phyloP scores from a whole-genome alignment of 2,329 filamentous ascomycete genomes.

The Aspergillus awamori region DNA sequence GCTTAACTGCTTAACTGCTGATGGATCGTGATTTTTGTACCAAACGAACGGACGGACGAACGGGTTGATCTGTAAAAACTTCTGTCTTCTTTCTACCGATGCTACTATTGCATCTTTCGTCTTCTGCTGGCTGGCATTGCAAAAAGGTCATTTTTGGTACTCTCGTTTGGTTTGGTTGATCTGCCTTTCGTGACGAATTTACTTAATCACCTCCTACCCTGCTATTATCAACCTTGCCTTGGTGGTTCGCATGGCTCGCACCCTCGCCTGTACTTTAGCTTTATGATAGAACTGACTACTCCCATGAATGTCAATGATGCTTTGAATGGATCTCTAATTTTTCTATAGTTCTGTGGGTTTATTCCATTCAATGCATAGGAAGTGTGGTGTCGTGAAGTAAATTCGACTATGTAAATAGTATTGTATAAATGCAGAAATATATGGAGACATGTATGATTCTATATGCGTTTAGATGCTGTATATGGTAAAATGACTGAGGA shows the following conservation, averaged over 20 bases:
- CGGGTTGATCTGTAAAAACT: too few relatives aligned
- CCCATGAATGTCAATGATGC: neutral
- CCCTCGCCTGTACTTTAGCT: slow-evolving; percentile 16
- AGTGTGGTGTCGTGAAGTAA: too few relatives aligned
- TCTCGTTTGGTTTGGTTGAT: too few relatives aligned
- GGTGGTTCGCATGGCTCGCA: neutral
- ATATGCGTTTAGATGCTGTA: neutral
- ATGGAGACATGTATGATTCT: neutral
- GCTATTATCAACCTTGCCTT: neutral
- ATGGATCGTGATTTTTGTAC: neutral
- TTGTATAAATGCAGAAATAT: neutral
- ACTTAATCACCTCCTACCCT: neutral
- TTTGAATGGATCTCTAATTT: neutral
- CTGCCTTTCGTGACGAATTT: neutral
- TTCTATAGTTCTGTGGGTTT: neutral
- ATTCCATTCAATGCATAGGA: neutral
- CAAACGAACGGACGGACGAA: too few relatives aligned
- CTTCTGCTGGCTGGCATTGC: too few relatives aligned
- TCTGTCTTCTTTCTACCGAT: too few relatives aligned
- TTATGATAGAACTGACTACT: slow-evolving; percentile 16
- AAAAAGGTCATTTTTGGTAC: too few relatives aligned
- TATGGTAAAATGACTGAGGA: neutral
- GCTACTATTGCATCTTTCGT: too few relatives aligned
- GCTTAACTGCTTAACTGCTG: neutral
- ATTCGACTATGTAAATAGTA: too few relatives aligned